These are phyloP conservation scores for Stentor coeruleus DNA, from an alignment of 73 alveolate genomes.

Conservation along the genomic window DNA sequence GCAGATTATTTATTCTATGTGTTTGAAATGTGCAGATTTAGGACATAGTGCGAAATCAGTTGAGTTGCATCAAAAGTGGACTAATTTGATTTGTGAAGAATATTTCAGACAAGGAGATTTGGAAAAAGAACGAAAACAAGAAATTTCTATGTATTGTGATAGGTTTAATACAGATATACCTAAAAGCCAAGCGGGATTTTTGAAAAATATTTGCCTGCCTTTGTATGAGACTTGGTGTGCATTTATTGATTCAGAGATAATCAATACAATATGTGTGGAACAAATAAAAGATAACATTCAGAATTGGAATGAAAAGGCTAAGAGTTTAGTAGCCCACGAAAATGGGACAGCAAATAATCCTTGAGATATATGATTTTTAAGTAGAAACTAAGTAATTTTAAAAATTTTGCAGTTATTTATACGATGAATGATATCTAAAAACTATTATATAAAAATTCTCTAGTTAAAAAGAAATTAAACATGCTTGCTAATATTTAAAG, in stretches of 20 bases:
- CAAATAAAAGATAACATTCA: neutral
- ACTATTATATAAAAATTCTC: too few species aligned
- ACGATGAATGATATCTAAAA: too few species aligned
- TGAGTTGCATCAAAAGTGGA: slow-evolving; percentile 1
- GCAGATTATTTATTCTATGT: neutral
- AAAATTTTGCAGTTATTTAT: too few species aligned
- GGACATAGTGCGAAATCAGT: slow-evolving; percentile 28
- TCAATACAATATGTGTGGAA: neutral
- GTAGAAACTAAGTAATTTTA: too few species aligned
- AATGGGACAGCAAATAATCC: too few species aligned
- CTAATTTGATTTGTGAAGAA: slow-evolving; percentile 10
- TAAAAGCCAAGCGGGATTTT: slow-evolving; percentile 26
- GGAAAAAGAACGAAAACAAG: slow-evolving; percentile 1
- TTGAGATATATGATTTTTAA: too few species aligned
- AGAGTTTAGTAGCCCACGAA: too few species aligned
- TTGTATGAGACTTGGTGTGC: slow-evolving; percentile 2
- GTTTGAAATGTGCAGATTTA: neutral
- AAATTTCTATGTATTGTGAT: slow-evolving; percentile 19
- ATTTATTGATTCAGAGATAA: slow-evolving; percentile 4
- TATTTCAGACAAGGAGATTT: slow-evolving; percentile 18
- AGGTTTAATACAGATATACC: slow-evolving; percentile 8
- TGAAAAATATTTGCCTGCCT: slow-evolving; percentile 22
- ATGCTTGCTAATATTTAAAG: too few species aligned
- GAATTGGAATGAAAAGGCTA: neutral
- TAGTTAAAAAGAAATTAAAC: too few species aligned